phyloP scores from a whole-genome alignment of 768 basidiomycete genomes.

The Naganishia onofrii region DNA sequence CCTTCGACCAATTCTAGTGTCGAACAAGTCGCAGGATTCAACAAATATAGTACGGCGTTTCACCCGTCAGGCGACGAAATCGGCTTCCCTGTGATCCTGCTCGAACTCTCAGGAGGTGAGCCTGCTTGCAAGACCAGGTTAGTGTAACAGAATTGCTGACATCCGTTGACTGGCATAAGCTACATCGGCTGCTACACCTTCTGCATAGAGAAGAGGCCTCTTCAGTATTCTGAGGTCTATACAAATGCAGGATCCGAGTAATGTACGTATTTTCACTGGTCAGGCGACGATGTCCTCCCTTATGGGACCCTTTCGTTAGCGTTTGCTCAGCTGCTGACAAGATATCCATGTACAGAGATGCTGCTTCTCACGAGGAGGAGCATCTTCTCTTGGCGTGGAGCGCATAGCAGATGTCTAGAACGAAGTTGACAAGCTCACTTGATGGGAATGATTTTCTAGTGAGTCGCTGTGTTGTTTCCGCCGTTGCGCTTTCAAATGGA shows the following conservation, averaged over 20 bases:
- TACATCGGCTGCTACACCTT: neutral
- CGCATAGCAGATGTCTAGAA: neutral
- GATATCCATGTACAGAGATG: constrained; percentile 2
- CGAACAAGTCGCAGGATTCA: neutral
- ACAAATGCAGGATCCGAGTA: no score
- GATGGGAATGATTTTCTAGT: neutral
- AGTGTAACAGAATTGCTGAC: no score
- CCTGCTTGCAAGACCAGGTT: no score
- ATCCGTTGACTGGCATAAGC: no score
- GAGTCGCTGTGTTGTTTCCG: neutral
- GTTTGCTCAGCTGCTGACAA: neutral
- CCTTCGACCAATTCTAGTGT: neutral
- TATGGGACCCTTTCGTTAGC: neutral
- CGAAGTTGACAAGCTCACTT: neutral
- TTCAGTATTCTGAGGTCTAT: no score
- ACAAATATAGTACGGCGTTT: neutral
- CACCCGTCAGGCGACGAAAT: no score
- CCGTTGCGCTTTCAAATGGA: neutral
- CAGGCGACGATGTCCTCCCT: neutral
- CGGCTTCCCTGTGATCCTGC: no score
- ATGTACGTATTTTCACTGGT: no score
- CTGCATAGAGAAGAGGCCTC: neutral
- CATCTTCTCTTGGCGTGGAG: neutral
- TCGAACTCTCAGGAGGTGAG: no score
- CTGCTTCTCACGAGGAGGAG: neutral